A percentile compares a stretch with the other conserved stretches of the same genome.
These are phyloP conservation scores for Plasmodium vivax DNA, from an alignment of 169 alveolate genomes.

Conservation along the genomic window DNA sequence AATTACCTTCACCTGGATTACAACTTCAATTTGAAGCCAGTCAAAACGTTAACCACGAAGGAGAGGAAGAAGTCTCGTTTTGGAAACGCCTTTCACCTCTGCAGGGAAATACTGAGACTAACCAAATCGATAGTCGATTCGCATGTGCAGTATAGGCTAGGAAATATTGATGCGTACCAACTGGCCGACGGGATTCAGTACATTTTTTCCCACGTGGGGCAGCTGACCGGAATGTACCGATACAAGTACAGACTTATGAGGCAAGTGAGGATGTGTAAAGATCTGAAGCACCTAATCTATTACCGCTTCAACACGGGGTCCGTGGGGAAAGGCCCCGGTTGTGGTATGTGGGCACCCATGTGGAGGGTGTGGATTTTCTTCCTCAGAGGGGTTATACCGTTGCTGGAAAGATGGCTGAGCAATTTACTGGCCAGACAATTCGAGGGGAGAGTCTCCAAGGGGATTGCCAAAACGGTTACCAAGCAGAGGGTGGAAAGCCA, in stretches of 20 bases:
- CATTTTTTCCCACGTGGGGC: conserved; percentile 99
- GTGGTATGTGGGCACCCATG: conserved; percentile 99
- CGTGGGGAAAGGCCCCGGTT: conserved; percentile 99
- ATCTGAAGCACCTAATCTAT: conserved; percentile 98
- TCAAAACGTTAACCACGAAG: conserved; percentile 99
- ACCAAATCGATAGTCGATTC: conserved; percentile 99
- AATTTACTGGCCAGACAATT: conserved; percentile 98
- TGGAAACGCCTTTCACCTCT: conserved; percentile 99
- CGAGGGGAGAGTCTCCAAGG: conserved; percentile 98
- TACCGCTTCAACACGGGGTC: conserved; percentile 99
- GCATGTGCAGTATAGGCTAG: conserved; percentile 98
- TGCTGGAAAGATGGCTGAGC: conserved; percentile 99
- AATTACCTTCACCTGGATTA: conserved; percentile 99
- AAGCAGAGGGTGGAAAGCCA: conserved; percentile 99
- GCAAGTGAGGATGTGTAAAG: conserved; percentile 99
- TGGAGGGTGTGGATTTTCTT: conserved; percentile 99
- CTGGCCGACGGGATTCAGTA: conserved; percentile 99
- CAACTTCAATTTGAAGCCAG: conserved; percentile 99
- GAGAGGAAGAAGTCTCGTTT: conserved; percentile 99
- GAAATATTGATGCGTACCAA: conserved; percentile 99
- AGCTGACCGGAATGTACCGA: conserved; percentile 99
- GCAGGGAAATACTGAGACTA: conserved; percentile 98
- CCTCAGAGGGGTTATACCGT: conserved; percentile 98
- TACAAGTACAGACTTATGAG: conserved; percentile 99
- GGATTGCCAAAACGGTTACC: conserved; percentile 98